A percentile compares a stretch with the other conserved stretches of the same genome.
Evolutionary conservation across 495 filamentous ascomycete genomes (phyloP).

Genomic region (Penicillium simplicissimum): DNA sequence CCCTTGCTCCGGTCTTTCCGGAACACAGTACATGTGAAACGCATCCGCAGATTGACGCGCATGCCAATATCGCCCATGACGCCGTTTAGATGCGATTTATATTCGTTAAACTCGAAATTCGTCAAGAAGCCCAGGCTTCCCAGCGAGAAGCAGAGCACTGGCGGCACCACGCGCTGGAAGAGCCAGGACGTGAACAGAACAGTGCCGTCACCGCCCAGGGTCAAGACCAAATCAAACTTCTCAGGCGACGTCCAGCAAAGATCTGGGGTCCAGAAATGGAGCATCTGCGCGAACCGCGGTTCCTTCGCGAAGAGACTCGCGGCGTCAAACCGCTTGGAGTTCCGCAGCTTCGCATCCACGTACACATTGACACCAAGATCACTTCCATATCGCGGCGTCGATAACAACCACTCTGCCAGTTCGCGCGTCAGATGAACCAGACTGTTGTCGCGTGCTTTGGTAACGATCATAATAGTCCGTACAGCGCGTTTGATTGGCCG

Average conservation of each 20-base stretch:
- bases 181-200: slow-evolving; percentile 92
- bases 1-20: slow-evolving; percentile 54
- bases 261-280: slow-evolving; percentile 92
- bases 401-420: slow-evolving; percentile 81
- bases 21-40: slow-evolving; percentile 95
- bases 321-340: slow-evolving; percentile 84
- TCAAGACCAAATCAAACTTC: slow-evolving; percentile 89
- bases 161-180: slow-evolving; percentile 90
- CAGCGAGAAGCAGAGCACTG: slow-evolving; percentile 83
- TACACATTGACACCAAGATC: slow-evolving; percentile 87
- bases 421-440: slow-evolving; percentile 84
- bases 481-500: slow-evolving; percentile 86
- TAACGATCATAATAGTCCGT: slow-evolving; percentile 91
- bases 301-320: slow-evolving; percentile 68
- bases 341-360: slow-evolving; percentile 85
- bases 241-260: slow-evolving; percentile 88
- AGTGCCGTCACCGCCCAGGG: slow-evolving; percentile 89
- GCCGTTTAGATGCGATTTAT: slow-evolving; percentile 75
- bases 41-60: slow-evolving; percentile 93
- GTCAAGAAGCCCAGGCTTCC: slow-evolving; percentile 91
- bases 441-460: slow-evolving; percentile 90
- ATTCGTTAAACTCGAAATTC: slow-evolving; percentile 83
- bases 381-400: slow-evolving; percentile 77
- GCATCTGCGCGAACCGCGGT: slow-evolving; percentile 70
- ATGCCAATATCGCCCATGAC: slow-evolving; percentile 93